phyloP scores from a whole-genome alignment of 148 eudicot species.

The Amaranthus palmeri region DNA sequence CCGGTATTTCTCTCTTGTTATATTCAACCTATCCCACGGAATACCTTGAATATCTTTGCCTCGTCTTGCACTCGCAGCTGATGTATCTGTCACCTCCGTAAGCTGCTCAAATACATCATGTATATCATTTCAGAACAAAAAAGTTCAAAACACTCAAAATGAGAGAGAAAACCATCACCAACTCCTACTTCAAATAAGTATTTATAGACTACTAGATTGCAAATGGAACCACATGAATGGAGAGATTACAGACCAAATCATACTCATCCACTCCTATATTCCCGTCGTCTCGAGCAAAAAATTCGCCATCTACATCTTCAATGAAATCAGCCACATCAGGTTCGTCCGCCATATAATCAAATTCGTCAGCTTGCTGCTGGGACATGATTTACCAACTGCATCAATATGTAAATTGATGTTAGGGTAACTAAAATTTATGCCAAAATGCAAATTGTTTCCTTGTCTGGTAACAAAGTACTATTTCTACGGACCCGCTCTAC shows the following conservation, averaged over 20 bases:
- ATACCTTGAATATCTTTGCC: constrained; percentile 95
- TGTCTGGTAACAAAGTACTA: too few species aligned
- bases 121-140: not conserved
- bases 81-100: constrained; percentile 77
- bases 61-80: constrained; percentile 72
- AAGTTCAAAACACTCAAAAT: not conserved
- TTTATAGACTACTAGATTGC: too few species aligned
- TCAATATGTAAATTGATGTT: constrained; percentile 1
- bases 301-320: constrained; percentile 44
- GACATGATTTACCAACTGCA: constrained; percentile 36
- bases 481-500: not conserved
- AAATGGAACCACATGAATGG: constrained; percentile 4
- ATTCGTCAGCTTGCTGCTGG: constrained; percentile 29
- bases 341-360: constrained; percentile 53
- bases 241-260: constrained; percentile 52
- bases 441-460: not conserved
- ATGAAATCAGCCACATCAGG: constrained; percentile 47
- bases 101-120: constrained; percentile 35
- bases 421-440: not conserved
- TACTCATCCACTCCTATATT: constrained; percentile 54
- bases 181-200: too few species aligned
- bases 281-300: constrained; percentile 36
- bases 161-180: not conserved
- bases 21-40: constrained; percentile 76
- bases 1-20: constrained; percentile 72